Evolutionary conservation across 2,329 filamentous ascomycete species (phyloP).

Genomic region (Sphaerulina musiva): DNA sequence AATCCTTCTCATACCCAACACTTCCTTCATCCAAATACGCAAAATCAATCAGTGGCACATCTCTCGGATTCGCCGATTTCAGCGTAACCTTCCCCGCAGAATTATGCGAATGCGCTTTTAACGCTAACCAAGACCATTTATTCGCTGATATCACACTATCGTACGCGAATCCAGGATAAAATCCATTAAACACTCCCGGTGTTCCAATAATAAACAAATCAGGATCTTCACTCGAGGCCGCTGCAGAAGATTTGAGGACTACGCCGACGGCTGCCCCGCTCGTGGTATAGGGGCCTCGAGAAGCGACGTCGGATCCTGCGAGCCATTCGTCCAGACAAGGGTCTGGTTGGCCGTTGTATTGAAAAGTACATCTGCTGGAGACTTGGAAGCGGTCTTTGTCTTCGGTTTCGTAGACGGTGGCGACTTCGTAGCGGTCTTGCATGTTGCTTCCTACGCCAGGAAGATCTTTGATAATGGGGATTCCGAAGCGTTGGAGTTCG

Average conservation of each 20-base stretch:
- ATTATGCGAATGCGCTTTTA: slow-evolving; percentile 61
- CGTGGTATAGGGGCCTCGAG: slow-evolving; percentile 42
- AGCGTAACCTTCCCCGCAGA: slow-evolving; percentile 55
- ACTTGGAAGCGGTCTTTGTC: slow-evolving; percentile 32
- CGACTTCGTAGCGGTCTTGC: slow-evolving; percentile 54
- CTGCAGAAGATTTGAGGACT: slow-evolving; percentile 35
- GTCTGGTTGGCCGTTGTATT: slow-evolving; percentile 26
- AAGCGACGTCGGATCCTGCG: slow-evolving; percentile 31
- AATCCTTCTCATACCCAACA: slow-evolving; percentile 35
- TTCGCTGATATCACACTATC: slow-evolving; percentile 41
- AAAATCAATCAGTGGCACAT: slow-evolving; percentile 57
- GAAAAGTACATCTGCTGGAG: slow-evolving; percentile 39
- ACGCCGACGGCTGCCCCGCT: slow-evolving; percentile 52
- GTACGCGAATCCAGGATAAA: slow-evolving; percentile 50
- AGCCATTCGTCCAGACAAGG: slow-evolving; percentile 43
- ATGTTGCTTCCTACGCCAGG: slow-evolving; percentile 60
- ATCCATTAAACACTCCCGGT: slow-evolving; percentile 49
- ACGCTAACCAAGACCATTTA: slow-evolving; percentile 46
- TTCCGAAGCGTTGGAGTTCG: slow-evolving; percentile 50
- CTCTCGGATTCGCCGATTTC: slow-evolving; percentile 55
- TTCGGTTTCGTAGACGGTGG: slow-evolving; percentile 43
- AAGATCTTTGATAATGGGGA: slow-evolving; percentile 50
- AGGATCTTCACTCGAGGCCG: slow-evolving; percentile 39
- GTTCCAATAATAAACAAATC: slow-evolving; percentile 53
- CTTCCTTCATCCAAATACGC: slow-evolving; percentile 51